phyloP scores from a whole-genome alignment of 371 early-diverging fungal species.

The Mortierella sp. region DNA sequence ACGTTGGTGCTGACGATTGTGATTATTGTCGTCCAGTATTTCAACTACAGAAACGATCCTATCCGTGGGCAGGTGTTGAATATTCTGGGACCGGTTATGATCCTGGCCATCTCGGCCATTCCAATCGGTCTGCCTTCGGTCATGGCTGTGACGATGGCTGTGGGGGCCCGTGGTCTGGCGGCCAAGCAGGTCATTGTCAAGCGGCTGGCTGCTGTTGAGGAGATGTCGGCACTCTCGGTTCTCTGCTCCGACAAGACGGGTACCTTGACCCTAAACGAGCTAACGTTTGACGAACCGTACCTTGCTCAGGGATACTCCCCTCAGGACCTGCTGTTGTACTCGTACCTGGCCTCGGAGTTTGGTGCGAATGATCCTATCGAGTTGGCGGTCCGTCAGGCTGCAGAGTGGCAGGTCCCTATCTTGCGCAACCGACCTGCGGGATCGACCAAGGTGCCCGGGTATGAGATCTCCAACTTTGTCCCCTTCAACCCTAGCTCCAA shows the following conservation, averaged over 20 bases:
- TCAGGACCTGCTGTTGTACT: slow-evolving; percentile 81
- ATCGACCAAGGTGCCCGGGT: slow-evolving; percentile 80
- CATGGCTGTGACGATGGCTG: slow-evolving; percentile 96
- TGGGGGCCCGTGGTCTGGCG: slow-evolving; percentile 93
- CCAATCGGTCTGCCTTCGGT: slow-evolving; percentile 96
- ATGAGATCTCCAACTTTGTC: slow-evolving; percentile 81
- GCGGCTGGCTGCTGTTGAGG: slow-evolving; percentile 94
- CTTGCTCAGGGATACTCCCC: slow-evolving; percentile 77
- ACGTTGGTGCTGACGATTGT: slow-evolving; percentile 76
- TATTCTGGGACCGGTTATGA: slow-evolving; percentile 61
- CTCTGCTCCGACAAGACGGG: slow-evolving; percentile 98
- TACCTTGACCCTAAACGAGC: slow-evolving; percentile 92
- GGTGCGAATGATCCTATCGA: slow-evolving; percentile 93
- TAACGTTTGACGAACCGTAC: slow-evolving; percentile 88
- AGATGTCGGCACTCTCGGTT: slow-evolving; percentile 93
- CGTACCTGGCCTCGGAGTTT: slow-evolving; percentile 88
- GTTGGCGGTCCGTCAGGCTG: slow-evolving; percentile 84
- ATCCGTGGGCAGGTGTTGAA: slow-evolving; percentile 52
- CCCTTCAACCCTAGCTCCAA: slow-evolving; percentile 91
- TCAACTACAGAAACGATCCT: slow-evolving; percentile 34
- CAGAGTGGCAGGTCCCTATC: slow-evolving; percentile 76
- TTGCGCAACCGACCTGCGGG: slow-evolving; percentile 62
- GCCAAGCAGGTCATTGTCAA: slow-evolving; percentile 95
- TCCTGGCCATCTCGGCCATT: slow-evolving; percentile 93
- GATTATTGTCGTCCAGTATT: slow-evolving; percentile 77